These are phyloP conservation scores for Crithidia brevicula DNA, from an alignment of 208 protist species.

Conservation along the genomic window DNA sequence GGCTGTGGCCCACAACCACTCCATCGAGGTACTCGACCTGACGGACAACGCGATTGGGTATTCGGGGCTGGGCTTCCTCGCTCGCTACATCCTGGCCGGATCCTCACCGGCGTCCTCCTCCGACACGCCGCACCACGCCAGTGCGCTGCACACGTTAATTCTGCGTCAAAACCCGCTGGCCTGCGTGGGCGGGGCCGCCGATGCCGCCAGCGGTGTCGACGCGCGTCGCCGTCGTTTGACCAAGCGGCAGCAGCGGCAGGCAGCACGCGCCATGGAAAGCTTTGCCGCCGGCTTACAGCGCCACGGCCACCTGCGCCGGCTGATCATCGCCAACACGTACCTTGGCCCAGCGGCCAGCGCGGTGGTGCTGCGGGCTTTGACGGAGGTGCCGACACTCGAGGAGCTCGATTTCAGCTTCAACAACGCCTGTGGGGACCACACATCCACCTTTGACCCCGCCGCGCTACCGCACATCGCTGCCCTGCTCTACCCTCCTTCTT, in stretches of 20 bases:
- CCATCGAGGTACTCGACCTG: slow-evolving; percentile 76
- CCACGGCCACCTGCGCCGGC: slow-evolving; percentile 55
- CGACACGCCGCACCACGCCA: slow-evolving; percentile 27
- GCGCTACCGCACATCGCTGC: slow-evolving; percentile 48
- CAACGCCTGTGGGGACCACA: slow-evolving; percentile 74
- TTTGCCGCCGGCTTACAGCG: slow-evolving; percentile 55
- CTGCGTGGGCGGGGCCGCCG: slow-evolving; percentile 22
- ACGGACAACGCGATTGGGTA: slow-evolving; percentile 81
- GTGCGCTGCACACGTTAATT: slow-evolving; percentile 50
- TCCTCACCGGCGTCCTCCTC: slow-evolving; percentile 21
- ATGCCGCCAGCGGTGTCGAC: slow-evolving; percentile 20
- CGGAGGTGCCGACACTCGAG: slow-evolving; percentile 46
- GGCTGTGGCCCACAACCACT: slow-evolving; percentile 71
- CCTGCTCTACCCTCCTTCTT: slow-evolving; percentile 39
- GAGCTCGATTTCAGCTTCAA: slow-evolving; percentile 82
- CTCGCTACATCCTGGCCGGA: slow-evolving; percentile 62
- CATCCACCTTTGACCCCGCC: slow-evolving; percentile 47
- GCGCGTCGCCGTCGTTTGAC: slow-evolving; percentile 23
- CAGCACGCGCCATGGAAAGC: slow-evolving; percentile 36
- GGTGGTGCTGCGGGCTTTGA: slow-evolving; percentile 58
- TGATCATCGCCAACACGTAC: slow-evolving; percentile 77
- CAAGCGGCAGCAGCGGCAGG: slow-evolving; percentile 21
- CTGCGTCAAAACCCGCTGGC: slow-evolving; percentile 35
- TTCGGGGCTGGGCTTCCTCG: slow-evolving; percentile 70
- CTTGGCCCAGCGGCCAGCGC: slow-evolving; percentile 67